Evolutionary conservation across 108 stramenopile species (phyloP).

Genomic region (Seminavis robusta): DNA sequence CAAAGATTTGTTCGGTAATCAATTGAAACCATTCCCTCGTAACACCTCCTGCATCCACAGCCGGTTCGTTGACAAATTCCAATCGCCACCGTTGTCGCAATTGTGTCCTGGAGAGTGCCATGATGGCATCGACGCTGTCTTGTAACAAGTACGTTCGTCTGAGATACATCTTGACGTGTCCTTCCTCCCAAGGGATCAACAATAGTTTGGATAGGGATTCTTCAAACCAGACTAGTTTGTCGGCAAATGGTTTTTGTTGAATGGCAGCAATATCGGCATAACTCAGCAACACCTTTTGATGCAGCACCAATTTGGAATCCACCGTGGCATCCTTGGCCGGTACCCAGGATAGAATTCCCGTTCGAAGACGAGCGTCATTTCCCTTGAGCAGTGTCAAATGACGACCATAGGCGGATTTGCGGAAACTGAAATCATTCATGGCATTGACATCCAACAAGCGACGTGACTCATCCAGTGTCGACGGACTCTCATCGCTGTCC

Average conservation of each 20-base stretch:
- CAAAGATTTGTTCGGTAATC: slow-evolving; percentile 72
- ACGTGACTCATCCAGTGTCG: slow-evolving; percentile 31
- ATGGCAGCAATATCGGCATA: slow-evolving; percentile 42
- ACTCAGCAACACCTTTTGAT: slow-evolving; percentile 28
- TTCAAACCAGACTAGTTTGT: slow-evolving; percentile 59
- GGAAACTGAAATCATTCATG: slow-evolving; percentile 26
- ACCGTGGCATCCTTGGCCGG: slow-evolving; percentile 43
- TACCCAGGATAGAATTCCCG: slow-evolving; percentile 25
- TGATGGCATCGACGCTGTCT: slow-evolving; percentile 56
- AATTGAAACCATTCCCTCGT: slow-evolving; percentile 81
- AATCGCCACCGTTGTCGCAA: slow-evolving; percentile 75
- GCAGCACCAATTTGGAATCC: slow-evolving; percentile 14
- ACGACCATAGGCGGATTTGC: slow-evolving; percentile 45
- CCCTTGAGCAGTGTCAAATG: slow-evolving; percentile 39
- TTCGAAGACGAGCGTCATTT: slow-evolving; percentile 41
- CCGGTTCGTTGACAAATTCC: slow-evolving; percentile 76
- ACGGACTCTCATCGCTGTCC: too few relatives aligned
- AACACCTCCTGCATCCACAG: slow-evolving; percentile 87
- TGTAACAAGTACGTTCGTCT: slow-evolving; percentile 39
- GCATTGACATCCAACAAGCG: not conserved
- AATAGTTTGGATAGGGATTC: slow-evolving; percentile 34
- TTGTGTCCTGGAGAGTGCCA: slow-evolving; percentile 55
- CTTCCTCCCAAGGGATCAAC: slow-evolving; percentile 59
- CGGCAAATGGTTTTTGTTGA: slow-evolving; percentile 24
- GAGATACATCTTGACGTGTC: too few relatives aligned